These are phyloP conservation scores for Botrytis medusae DNA, from an alignment of 2,329 filamentous ascomycete genomes.

Conservation along the genomic window DNA sequence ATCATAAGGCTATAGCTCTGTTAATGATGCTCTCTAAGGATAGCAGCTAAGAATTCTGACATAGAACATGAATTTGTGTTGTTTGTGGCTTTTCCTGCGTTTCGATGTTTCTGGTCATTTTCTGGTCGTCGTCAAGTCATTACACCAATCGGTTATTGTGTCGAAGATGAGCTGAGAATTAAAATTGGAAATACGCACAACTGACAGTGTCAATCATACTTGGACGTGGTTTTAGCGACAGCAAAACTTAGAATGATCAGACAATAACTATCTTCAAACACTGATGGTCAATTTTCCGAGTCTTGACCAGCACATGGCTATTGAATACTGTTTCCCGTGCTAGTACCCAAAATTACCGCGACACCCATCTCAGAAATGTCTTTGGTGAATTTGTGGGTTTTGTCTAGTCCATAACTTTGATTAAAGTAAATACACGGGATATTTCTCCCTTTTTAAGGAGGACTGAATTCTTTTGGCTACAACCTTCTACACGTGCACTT, in stretches of 20 bases:
- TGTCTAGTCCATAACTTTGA: background rate
- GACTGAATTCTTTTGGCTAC: no score
- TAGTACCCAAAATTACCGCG: background rate
- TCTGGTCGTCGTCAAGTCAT: no score
- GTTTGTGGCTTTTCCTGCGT: background rate
- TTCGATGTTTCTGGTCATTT: background rate
- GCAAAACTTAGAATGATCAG: background rate
- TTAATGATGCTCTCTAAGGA: background rate
- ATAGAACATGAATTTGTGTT: background rate
- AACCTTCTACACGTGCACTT: background rate
- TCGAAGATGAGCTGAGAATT: background rate
- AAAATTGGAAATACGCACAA: background rate
- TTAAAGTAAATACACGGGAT: background rate
- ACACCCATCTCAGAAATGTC: background rate
- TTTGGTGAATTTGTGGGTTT: fast-evolving
- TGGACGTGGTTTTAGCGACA: background rate
- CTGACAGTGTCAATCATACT: background rate
- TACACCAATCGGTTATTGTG: fast-evolving
- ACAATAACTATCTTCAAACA: background rate
- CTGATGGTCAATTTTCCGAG: background rate
- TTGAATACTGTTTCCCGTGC: background rate
- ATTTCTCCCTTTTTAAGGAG: background rate
- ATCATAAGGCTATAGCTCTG: background rate
- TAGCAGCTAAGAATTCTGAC: background rate
- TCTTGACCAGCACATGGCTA: background rate